phyloP scores from a whole-genome alignment of 1,284 basidiomycete species.

The Inonotus hispidus region DNA sequence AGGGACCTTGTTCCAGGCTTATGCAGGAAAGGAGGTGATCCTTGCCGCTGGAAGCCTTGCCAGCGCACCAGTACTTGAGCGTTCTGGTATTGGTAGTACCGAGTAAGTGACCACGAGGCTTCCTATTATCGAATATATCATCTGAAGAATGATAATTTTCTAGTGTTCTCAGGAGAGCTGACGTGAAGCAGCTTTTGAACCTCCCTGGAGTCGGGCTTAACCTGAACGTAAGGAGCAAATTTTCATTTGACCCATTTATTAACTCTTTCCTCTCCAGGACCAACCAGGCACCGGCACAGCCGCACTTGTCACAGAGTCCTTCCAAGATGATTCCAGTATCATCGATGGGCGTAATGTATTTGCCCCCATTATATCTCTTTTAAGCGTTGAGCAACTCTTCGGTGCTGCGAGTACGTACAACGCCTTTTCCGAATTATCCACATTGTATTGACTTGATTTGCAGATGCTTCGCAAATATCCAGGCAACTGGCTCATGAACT shows the following conservation, averaged over 20 bases:
- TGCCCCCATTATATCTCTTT: constrained; percentile 25
- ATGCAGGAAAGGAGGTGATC: constrained; percentile 24
- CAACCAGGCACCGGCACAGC: constrained; percentile 21
- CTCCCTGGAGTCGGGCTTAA: constrained; percentile 27
- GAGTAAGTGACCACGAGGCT: constrained; percentile 5
- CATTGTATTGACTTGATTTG: neutral
- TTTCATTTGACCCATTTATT: neutral
- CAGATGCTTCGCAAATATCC: neutral
- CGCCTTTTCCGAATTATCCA: neutral
- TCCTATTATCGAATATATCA: neutral
- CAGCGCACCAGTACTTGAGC: constrained; percentile 24
- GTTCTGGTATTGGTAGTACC: constrained; percentile 25
- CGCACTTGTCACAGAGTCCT: constrained; percentile 19
- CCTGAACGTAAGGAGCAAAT: constrained; percentile 19
- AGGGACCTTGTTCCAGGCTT: constrained; percentile 18
- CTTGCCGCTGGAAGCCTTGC: constrained; percentile 24
- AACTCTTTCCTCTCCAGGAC: constrained; percentile 8
- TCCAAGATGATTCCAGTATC: constrained; percentile 11
- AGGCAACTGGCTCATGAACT: neutral
- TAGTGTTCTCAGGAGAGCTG: constrained; percentile 18
- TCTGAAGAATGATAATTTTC: neutral
- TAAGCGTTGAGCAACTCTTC: constrained; percentile 26
- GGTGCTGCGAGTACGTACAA: constrained; percentile 8
- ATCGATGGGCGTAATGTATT: constrained; percentile 23
- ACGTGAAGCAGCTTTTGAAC: constrained; percentile 23